Base-by-base conservation (phyloP, 129 eudicot genomes). In the Deinandra increscens region DNA sequence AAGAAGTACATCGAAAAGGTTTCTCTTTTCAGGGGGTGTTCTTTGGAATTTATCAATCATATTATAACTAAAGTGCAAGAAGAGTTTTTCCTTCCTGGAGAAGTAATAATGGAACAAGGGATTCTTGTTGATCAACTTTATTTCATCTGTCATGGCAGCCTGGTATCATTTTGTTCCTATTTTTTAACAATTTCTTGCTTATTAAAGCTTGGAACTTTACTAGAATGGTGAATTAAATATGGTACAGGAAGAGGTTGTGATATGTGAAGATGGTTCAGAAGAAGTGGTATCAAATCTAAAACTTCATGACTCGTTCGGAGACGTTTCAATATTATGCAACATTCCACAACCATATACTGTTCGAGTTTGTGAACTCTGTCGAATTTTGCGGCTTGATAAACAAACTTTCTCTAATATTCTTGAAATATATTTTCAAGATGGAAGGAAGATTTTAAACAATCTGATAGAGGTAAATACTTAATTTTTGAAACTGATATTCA, bases 41-140 rank as follows among this genome's bases (percentile, higher is more conserved):
- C 97, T n/a, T 18, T 78, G 49, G 97, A 93, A 66, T 93, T 93
- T 67, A 84, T 86, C 69, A 84, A 82, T 76, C 92, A 89, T 41
- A 85, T 93, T 78, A 95, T 93, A 53, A 89, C 76, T 51, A 78
- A 88, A 76, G 88, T 93, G 36, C 97, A 84, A 19, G 98, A 93
- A 70, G 98, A 93, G 70, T 93, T 93, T 79, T 93, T 93, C 60
- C 95, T 86, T 50, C 97, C 98, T 0, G 98, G 98, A 56, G 97
- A 93, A 83, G 86, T 89, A 6, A 87, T 93, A 58, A 77, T 93
- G 86, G 98, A 93, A 74, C 95, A 89, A 36, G 98, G 95, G 68
- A 75, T 81, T 69, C 88, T 76, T 6, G 97, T 89, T 43, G 98
- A 93, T 68, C 98, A 93, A 72, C 88, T 93, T 55, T 93, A 93